Percentiles rank a stretch among this genome's conserved stretches.
These are phyloP conservation scores for Gaultheria prostrata DNA, from an alignment of 148 eudicot species.

Conservation along the genomic window DNA sequence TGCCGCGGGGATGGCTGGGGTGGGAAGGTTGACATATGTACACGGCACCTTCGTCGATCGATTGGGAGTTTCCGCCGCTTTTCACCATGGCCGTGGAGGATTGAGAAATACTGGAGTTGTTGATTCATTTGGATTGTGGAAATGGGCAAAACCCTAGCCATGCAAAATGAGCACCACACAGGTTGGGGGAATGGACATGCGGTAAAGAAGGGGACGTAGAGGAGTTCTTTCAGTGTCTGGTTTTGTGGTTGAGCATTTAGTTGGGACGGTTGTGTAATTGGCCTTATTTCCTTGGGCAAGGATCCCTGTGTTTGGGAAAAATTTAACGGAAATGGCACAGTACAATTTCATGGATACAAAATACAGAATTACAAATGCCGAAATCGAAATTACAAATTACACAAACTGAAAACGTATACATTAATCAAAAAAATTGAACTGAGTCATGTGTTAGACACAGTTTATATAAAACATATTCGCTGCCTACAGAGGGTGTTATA, in stretches of 20 bases:
- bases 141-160: conserved; percentile 12
- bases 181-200: conserved; percentile 32
- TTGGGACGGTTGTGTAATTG: not conserved
- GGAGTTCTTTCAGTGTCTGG: not conserved
- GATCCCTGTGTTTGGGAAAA: too few relatives aligned
- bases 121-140: conserved; percentile 10
- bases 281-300: not conserved
- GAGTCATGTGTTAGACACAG: too few relatives aligned
- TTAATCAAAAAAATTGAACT: too few relatives aligned
- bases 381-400: too few relatives aligned
- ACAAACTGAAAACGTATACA: too few relatives aligned
- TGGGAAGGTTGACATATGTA: conserved; percentile 32
- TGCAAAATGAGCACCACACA: not conserved
- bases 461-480: too few relatives aligned
- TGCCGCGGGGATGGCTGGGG: conserved; percentile 33
- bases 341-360: too few relatives aligned
- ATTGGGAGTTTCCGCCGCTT: not conserved
- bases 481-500: too few relatives aligned
- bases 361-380: too few relatives aligned
- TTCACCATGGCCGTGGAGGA: conserved; percentile 14
- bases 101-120: not conserved
- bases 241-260: not conserved
- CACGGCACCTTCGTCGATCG: not conserved
- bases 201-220: conserved; percentile 27
- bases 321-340: too few relatives aligned